Evolutionary conservation across 2,329 filamentous ascomycete species (phyloP), one percentile per base, ranked within the genome.

Genomic region (Fusarium bactridioides): DNA sequence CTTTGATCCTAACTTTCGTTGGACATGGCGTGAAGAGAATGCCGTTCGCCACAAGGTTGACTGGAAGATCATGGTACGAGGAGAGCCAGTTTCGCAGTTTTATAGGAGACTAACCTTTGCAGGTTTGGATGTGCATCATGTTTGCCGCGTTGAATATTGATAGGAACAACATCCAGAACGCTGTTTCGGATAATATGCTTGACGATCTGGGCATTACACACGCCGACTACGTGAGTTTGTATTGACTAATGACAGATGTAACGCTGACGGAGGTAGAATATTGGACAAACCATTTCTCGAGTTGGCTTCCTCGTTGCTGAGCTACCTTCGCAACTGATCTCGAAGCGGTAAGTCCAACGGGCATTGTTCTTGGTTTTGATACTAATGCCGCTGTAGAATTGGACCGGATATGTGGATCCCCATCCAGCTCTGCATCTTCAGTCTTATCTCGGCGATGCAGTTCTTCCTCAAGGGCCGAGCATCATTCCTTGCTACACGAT

Each of bases 361-460:
- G n/a, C n/a, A n/a, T n/a, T n/a, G n/a, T n/a, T n/a, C n/a, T n/a
- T n/a, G n/a, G n/a, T n/a, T n/a, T n/a, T n/a, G n/a, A n/a, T n/a
- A n/a, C n/a, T n/a, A n/a, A n/a, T n/a, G n/a, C n/a, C n/a, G n/a
- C n/a, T n/a, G n/a, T n/a, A n/a, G 31, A 16, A 33, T 81, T 44
- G 86, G 86, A 4, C 85, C 86, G 1, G 81, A 84, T 44, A 81
- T 82, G 25, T 86, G 88, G 80, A 85, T 86, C n/a, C 86, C 86
- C 7, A 80, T 88, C 9, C 82, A 83, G 31, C 87, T 82, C 61
- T 78, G 79, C 5, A 59, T 74, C 10, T 83, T 81, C 76, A 80
- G 79, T 7, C 43, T 79, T 3, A 72, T 80, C 7, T 80, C 82
- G 5, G 78, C 76, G 10, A 77, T 78, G 29, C 80, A 81, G 48